phyloP scores from a whole-genome alignment of 352 stramenopile genomes.

The Globisporangium nagaii region DNA sequence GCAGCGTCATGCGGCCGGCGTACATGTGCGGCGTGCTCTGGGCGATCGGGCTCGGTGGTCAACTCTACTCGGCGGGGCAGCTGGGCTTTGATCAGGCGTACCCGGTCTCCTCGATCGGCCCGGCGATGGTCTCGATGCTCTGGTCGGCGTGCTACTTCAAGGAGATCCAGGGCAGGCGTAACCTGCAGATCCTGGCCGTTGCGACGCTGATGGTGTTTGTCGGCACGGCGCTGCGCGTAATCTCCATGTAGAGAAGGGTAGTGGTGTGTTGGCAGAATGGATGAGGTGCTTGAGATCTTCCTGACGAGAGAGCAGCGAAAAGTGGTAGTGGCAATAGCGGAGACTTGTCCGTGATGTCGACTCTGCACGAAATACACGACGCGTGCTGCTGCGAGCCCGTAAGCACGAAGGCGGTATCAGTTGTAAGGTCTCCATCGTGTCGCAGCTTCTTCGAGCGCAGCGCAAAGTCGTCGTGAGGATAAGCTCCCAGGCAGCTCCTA shows the following conservation, averaged over 20 bases:
- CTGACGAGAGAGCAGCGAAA: no score
- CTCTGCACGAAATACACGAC: no score
- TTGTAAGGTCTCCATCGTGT: no score
- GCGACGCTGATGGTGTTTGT: slow-evolving; percentile 63
- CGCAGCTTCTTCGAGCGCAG: no score
- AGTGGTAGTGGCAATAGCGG: no score
- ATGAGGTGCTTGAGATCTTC: no score
- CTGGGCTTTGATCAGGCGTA: slow-evolving; percentile 83
- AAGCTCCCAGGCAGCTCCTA: no score
- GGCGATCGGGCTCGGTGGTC: slow-evolving; percentile 56
- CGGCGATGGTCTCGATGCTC: slow-evolving; percentile 80
- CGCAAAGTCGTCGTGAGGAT: no score
- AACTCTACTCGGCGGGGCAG: slow-evolving; percentile 67
- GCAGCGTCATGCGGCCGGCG: slow-evolving; percentile 72
- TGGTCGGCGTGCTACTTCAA: slow-evolving; percentile 81
- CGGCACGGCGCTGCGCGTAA: slow-evolving; percentile 58
- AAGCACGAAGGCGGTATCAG: no score
- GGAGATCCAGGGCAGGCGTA: slow-evolving; percentile 67
- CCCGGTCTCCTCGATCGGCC: slow-evolving; percentile 72
- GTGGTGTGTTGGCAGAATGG: no score
- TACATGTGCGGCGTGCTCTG: slow-evolving; percentile 79
- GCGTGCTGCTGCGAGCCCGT: no score
- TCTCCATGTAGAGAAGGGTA: slow-evolving; percentile 21
- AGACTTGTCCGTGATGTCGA: no score
- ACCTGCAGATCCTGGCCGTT: slow-evolving; percentile 51